Percentiles rank a stretch among this genome's conserved stretches.
phyloP scores from a whole-genome alignment of 176 grass and related monocot genomes.

The Zea luxurians region DNA sequence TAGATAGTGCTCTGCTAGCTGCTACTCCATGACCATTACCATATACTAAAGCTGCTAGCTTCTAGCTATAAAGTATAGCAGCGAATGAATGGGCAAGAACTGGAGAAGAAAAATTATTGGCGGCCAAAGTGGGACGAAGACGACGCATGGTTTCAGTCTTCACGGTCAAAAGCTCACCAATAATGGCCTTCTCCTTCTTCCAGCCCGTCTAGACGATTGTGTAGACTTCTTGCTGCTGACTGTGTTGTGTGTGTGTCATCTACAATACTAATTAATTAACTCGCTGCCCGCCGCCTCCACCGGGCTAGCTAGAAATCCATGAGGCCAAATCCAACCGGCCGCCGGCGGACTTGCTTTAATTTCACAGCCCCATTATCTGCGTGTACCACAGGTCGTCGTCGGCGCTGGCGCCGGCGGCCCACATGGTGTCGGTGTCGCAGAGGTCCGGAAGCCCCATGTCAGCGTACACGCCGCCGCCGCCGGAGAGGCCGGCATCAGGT shows the following conservation, averaged over 20 bases:
- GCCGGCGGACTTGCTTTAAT: not conserved
- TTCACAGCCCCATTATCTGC: slow-evolving; percentile 47
- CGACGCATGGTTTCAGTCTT: not conserved
- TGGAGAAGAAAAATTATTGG: slow-evolving; percentile 51
- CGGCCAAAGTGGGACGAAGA: not conserved
- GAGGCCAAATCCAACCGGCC: slow-evolving; percentile 10
- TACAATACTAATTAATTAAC: not conserved
- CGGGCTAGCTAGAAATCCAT: not conserved
- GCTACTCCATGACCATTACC: not conserved
- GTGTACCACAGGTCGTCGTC: slow-evolving; percentile 64
- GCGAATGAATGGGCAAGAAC: slow-evolving; percentile 29
- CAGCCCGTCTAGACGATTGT: not conserved
- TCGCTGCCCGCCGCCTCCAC: not conserved
- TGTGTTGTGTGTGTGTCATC: not conserved
- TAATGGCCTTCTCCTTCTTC: slow-evolving; percentile 42
- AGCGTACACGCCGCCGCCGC: not conserved
- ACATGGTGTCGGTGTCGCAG: slow-evolving; percentile 56
- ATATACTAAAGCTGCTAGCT: not conserved
- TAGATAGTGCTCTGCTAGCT: not conserved
- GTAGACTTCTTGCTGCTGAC: not conserved
- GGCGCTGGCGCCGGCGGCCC: slow-evolving; percentile 20
- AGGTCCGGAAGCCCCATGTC: slow-evolving; percentile 46
- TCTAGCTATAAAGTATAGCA: not conserved
- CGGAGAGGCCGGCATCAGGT: not conserved
- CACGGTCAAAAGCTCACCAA: slow-evolving; percentile 12